Conservation (phyloP, 164 flowering plant genomes). For the Aristolochia californica region DNA sequence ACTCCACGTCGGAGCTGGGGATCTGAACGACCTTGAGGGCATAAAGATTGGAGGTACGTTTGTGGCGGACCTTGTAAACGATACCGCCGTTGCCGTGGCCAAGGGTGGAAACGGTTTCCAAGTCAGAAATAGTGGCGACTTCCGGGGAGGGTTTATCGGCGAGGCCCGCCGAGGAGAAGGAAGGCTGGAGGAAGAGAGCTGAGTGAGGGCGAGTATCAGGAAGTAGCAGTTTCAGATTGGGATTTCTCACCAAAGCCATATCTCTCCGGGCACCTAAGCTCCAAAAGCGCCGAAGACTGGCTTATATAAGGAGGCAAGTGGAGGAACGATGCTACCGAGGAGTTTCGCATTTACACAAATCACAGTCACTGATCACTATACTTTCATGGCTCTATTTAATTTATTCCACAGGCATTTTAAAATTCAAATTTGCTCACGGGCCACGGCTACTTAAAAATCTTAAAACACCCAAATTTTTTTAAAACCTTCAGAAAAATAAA, state of each 20-base stretch:
- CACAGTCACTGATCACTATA: no score
- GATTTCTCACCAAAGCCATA: constrained; percentile 17
- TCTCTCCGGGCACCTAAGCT: no score
- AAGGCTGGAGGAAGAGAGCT: constrained; percentile 26
- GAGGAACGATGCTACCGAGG: no score
- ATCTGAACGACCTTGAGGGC: constrained; percentile 52
- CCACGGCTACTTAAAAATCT: no score
- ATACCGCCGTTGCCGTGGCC: constrained; percentile 81
- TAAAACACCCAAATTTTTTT: no score
- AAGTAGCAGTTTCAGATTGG: constrained; percentile 21
- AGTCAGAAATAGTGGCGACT: neutral
- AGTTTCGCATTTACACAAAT: no score
- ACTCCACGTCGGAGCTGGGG: constrained; percentile 7
- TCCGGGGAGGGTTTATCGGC: constrained; percentile 5
- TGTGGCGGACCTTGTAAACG: constrained; percentile 57
- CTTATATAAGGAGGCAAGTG: no score
- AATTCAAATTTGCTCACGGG: no score
- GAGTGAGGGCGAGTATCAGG: constrained; percentile 20
- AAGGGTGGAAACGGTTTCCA: constrained; percentile 40
- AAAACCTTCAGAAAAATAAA: no score
- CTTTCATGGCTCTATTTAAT: no score
- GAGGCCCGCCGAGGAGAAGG: constrained; percentile 6
- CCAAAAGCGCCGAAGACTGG: no score
- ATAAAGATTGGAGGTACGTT: constrained; percentile 28
- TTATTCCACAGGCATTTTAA: no score